Conservation (phyloP, 2,329 filamentous ascomycete species). For the Apiospora malaysiana region DNA sequence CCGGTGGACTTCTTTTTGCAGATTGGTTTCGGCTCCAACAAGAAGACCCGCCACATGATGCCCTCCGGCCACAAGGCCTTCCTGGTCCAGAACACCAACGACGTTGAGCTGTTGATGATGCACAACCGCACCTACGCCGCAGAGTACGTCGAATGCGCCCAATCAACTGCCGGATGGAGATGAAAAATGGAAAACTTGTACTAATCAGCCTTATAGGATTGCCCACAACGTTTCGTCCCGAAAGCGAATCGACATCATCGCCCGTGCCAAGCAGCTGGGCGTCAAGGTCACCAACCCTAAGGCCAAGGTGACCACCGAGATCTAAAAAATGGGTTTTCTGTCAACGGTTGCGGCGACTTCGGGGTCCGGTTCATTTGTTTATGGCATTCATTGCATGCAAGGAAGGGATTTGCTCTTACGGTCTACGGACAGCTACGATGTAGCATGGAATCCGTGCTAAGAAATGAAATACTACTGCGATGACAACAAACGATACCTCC, state of each 20-base stretch:
- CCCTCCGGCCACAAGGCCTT: constrained; percentile 99
- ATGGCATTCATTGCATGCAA: constrained; percentile 16
- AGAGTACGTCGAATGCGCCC: constrained; percentile 72
- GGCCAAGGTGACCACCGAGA: constrained; percentile 97
- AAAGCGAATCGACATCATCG: constrained; percentile 98
- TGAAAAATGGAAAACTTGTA: constrained; percentile 18
- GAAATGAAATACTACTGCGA: constrained; percentile 21
- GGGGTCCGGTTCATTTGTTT: constrained; percentile 21
- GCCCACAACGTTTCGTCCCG: constrained; percentile 96
- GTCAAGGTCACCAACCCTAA: constrained; percentile 99
- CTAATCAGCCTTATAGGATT: constrained; percentile 72
- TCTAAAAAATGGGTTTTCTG: constrained; percentile 52
- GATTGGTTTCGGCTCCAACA: constrained; percentile 99
- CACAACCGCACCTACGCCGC: constrained; percentile 99
- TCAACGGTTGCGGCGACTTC: constrained; percentile 18
- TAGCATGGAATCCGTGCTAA: constrained; percentile 21
- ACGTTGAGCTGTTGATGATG: constrained; percentile 98
- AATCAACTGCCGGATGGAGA: not conserved
- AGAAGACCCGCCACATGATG: constrained; percentile 99
- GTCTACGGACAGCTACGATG: constrained; percentile 19
- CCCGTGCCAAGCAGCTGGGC: constrained; percentile 95
- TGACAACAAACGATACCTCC: constrained; percentile 19
- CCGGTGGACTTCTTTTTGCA: constrained; percentile 46
- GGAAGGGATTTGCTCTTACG: constrained; percentile 10
- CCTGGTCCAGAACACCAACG: constrained; percentile 95